Evolutionary conservation across 2,329 filamentous ascomycete genomes (phyloP).

Genomic region (Fusarium sp.): DNA sequence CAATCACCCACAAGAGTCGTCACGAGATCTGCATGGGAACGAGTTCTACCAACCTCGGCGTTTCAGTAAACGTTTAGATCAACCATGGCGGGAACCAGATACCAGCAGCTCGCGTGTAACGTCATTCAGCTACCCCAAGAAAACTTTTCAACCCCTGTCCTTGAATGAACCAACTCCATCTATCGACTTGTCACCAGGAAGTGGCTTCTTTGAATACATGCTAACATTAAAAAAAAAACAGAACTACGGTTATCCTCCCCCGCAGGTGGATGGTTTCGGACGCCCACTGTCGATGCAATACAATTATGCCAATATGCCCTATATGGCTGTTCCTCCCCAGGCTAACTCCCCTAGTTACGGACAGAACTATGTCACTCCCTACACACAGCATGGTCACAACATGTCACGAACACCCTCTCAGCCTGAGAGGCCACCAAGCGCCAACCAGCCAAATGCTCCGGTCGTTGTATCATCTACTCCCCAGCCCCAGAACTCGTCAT

Average conservation of each 20-base stretch:
- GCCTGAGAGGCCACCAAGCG: slow-evolving; percentile 74
- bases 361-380: slow-evolving; percentile 54
- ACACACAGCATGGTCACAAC: slow-evolving; percentile 65
- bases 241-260: slow-evolving; percentile 66
- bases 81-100: slow-evolving; percentile 44
- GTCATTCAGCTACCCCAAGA: slow-evolving; percentile 31
- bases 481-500: slow-evolving; percentile 70
- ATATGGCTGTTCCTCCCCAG: slow-evolving; percentile 55
- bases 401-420: slow-evolving; percentile 90
- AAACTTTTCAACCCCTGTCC: slow-evolving; percentile 13
- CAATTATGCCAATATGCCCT: slow-evolving; percentile 58
- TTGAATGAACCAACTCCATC: slow-evolving; percentile 39
- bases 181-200: slow-evolving; percentile 74
- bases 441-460: slow-evolving; percentile 66
- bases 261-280: slow-evolving; percentile 51
- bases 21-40: slow-evolving; percentile 47
- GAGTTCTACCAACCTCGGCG: slow-evolving; percentile 53
- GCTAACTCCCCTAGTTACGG: slow-evolving; percentile 62
- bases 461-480: slow-evolving; percentile 69
- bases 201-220: slow-evolving; percentile 75
- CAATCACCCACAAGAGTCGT: slow-evolving; percentile 50
- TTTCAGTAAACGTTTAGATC: slow-evolving; percentile 57
- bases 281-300: slow-evolving; percentile 53
- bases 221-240: slow-evolving; percentile 77
- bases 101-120: slow-evolving; percentile 31